Evolutionary conservation across 176 grass and related monocot genomes (phyloP), one percentile per base, ranked within the genome.

Genomic region (Thalia dealbata): DNA sequence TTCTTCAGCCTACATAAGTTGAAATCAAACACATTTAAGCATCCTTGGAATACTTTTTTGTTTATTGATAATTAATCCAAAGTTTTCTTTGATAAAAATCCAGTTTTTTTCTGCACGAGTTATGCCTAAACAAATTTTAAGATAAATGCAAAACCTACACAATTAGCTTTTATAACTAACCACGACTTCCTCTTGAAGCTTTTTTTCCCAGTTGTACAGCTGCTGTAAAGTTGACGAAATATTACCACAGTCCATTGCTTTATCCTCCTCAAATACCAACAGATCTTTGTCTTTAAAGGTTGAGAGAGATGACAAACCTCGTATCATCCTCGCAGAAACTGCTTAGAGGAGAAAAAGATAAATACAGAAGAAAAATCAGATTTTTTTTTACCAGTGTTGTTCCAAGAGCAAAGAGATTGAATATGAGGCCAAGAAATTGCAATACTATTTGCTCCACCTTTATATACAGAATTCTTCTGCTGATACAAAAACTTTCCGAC

Each of bases 101-200:
- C n/a, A n/a, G n/a, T n/a, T n/a, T 10, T 64, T 64, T 23, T 30
- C 10, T 64, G 2, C 32, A 29, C 32, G 26, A 29, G 14, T 14
- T 15, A 29, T n/a, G 16, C 18, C 54, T 19, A 64, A 27, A 64
- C 45, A 48, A 48, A 48, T 7, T 48, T 13, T 7, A 48, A 48
- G 45, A 48, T 10, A 48, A 48, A 48, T 48, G 45, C 45, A 48
- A n/a, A n/a, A 48, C 10, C 45, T 48, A 48, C 45, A 8, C 3
- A 48, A 8, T 2, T 48, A 48, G 32, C 54, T 58, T 1, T 22
- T 21, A 5, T n/a, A 52, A 52, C 79, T 85, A 79, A 99, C 95
- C 90, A 91, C 95, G 46, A 99, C 90, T 95, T 99, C 95, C 79
- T 99, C 87, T 61, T 91, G 95, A 70, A 99, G 90, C 75, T 99